phyloP scores from a whole-genome alignment of 116 monocot species.

The Zostera marina region DNA sequence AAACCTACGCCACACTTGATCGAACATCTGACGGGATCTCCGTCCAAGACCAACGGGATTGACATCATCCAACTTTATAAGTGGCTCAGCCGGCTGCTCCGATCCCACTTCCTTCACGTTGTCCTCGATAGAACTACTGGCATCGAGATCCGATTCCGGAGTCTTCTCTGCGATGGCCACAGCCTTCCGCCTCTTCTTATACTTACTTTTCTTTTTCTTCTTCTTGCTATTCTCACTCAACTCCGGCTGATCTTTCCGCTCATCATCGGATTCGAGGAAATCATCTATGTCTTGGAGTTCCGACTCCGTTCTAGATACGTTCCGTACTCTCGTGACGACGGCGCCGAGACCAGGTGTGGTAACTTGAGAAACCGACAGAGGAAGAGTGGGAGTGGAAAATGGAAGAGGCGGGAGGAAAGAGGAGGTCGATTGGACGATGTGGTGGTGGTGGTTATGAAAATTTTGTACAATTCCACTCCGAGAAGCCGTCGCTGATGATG shows the following conservation, averaged over 20 bases:
- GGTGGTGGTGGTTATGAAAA: too few relatives aligned
- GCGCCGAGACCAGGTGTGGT: not conserved
- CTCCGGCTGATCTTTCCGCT: not conserved
- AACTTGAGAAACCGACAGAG: not conserved
- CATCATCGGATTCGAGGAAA: too few relatives aligned
- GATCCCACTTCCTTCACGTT: not conserved
- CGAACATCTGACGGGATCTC: conserved; percentile 82
- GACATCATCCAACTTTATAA: conserved; percentile 51
- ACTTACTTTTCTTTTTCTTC: conserved; percentile 8
- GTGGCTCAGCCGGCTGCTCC: not conserved
- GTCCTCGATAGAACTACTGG: not conserved
- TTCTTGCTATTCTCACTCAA: conserved; percentile 4
- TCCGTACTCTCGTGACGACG: conserved; percentile 2
- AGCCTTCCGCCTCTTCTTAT: conserved; percentile 11
- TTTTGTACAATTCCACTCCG: too few relatives aligned
- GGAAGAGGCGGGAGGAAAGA: too few relatives aligned
- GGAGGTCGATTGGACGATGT: too few relatives aligned
- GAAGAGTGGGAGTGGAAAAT: not conserved
- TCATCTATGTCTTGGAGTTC: not conserved
- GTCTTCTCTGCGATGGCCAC: not conserved
- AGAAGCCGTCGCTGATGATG: too few relatives aligned
- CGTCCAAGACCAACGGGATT: conserved; percentile 91
- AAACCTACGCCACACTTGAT: conserved; percentile 95
- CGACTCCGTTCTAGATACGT: not conserved
- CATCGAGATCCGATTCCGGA: not conserved